Evolutionary conservation across 2,329 filamentous ascomycete genomes (phyloP), one percentile per base, ranked within the genome.

Genomic region (Diaporthe sp.): DNA sequence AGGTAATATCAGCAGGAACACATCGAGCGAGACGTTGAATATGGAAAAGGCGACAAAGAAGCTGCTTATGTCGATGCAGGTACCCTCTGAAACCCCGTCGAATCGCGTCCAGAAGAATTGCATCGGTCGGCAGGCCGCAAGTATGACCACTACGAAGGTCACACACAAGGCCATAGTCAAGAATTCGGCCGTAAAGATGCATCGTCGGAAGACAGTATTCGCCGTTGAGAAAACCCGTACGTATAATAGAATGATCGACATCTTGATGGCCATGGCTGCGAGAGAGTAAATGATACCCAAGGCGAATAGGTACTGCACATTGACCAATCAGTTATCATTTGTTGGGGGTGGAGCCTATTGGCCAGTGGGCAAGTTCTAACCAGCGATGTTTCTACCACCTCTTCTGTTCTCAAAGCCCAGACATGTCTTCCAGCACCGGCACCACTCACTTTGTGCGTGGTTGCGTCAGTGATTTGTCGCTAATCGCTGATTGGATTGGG

Each of bases 11-110:
- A 70, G 65, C 44, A 70, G 28, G 15, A 39, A 70, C 12, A 70
- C 49, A 10, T 70, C 65, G 8, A 70, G n/a, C 1, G 65, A 42
- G 34, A 70, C 65, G 65, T 70, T 70, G 15, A 70, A 31, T 0
- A 70, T 19, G 15, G 65, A 70, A 19, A 55, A 70, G 34, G 65
- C 28, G 49, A 53, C 49, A 28, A 70, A 70, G 34, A 70, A 70
- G 65, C 12, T 37, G 49, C 49, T 22, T 15, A 42, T 1, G 49
- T 42, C 22, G 22, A 70, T 70, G n/a, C 65, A 70, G 2, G 65
- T 70, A 4, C 65, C 65, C n/a, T 70, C 49, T 12, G 65, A 70
- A 4, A 7, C 3, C 15, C 65, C 65, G 7, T 70, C 65, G 28
- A 15, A 70, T 55, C 4, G 17, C 15, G 49, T 70, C 65, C 65